A percentile compares a stretch with the other conserved stretches of the same genome.
Conservation (phyloP, 2,329 filamentous ascomycete species). For the Ascochyta lentis region DNA sequence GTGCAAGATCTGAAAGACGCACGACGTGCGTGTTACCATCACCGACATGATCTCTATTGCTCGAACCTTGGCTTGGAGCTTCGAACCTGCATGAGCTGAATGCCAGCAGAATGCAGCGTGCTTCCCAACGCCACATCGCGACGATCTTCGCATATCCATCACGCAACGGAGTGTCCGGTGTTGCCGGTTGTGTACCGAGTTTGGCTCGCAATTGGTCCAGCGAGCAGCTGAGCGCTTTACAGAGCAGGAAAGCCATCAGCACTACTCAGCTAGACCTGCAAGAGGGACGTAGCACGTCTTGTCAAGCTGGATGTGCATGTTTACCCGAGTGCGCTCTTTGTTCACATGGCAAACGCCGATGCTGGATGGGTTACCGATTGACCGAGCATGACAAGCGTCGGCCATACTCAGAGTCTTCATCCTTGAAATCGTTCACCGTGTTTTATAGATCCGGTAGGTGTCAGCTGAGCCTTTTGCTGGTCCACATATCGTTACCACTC, state of each 20-base stretch:
- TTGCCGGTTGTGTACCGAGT: constrained; percentile 10
- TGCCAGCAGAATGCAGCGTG: not conserved
- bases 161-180: not conserved
- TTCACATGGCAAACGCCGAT: not conserved
- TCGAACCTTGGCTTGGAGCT: not conserved
- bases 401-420: not conserved
- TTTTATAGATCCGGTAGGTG: not conserved
- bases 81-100: not conserved
- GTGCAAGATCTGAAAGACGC: not conserved
- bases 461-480: not conserved
- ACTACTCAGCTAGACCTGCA: constrained; percentile 7
- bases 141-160: not conserved
- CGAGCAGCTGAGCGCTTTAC: not conserved
- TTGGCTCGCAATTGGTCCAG: constrained; percentile 2
- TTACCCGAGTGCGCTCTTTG: not conserved
- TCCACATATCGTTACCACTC: not conserved
- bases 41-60: not conserved
- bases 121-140: not conserved
- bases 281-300: not conserved
- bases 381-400: not conserved
- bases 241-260: constrained; percentile 5
- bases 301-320: not conserved
- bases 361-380: not conserved
- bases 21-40: not conserved
- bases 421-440: not conserved